phyloP scores from a whole-genome alignment of 345 rosid genomes.

The Arabidopsis suecica region DNA sequence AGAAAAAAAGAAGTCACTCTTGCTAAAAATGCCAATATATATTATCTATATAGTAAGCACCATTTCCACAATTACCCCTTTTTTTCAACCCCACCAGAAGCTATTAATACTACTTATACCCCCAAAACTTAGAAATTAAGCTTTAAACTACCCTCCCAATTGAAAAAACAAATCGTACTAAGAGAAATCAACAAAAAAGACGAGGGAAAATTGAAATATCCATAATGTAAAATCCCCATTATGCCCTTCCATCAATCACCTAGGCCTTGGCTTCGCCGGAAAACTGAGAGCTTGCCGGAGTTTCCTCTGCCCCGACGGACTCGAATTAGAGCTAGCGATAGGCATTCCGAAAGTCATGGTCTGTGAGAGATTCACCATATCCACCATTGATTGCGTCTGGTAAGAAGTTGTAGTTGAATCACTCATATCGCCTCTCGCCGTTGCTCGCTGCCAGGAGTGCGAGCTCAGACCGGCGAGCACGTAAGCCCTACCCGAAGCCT shows the following conservation, averaged over 20 bases:
- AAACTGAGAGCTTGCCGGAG: conserved; percentile 74
- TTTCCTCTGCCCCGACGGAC: conserved; percentile 55
- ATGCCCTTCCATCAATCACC: conserved; percentile 47
- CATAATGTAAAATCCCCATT: background rate
- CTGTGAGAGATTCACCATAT: conserved; percentile 97
- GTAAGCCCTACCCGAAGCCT: conserved; percentile 89
- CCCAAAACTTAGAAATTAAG: conserved; percentile 40
- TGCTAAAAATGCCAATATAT: conserved; percentile 35
- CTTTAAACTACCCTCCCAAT: conserved; percentile 39
- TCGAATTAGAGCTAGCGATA: background rate
- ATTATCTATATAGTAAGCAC: conserved; percentile 23
- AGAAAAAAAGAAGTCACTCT: conserved; percentile 1
- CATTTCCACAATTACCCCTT: conserved; percentile 27
- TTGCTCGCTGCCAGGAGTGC: conserved; percentile 98
- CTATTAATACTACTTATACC: conserved; percentile 39
- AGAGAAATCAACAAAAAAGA: conserved; percentile 5
- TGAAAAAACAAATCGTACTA: conserved; percentile 30
- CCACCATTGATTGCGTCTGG: conserved; percentile 90
- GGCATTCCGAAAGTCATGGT: conserved; percentile 60
- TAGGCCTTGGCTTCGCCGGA: conserved; percentile 65
- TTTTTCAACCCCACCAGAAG: conserved; percentile 25
- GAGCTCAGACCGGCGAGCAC: conserved; percentile 95
- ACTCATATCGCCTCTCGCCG: conserved; percentile 88
- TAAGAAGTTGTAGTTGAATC: conserved; percentile 73
- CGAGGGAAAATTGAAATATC: background rate